Conservation (phyloP, 495 filamentous ascomycete genomes). For the Penicillium cinerascens region DNA sequence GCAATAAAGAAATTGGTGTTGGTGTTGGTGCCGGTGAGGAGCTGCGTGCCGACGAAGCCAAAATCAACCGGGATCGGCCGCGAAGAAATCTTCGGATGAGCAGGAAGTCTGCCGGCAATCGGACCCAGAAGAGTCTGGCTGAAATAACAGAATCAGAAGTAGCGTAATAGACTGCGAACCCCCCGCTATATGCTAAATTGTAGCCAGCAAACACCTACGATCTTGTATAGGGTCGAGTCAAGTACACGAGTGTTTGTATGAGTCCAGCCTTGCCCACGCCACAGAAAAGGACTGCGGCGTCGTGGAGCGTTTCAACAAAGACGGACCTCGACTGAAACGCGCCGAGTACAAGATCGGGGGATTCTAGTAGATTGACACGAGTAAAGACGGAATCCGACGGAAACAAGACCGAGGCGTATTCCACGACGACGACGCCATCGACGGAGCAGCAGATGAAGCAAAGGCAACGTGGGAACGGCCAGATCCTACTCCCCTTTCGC, state of each 20-base stretch:
- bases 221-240: not conserved
- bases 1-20: not conserved
- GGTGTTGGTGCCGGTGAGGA: not conserved
- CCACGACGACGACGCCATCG: not conserved
- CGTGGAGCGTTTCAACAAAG: not conserved
- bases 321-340: not conserved
- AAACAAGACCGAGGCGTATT: not conserved
- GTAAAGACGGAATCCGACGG: not conserved
- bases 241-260: not conserved
- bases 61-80: constrained; percentile 16
- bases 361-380: not conserved
- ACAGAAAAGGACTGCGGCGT: not conserved
- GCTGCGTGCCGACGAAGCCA: not conserved
- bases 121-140: not conserved
- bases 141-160: not conserved
- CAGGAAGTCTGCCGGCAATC: constrained; percentile 2
- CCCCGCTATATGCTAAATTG: not conserved
- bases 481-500: not conserved
- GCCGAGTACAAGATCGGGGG: not conserved
- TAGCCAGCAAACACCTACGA: not conserved
- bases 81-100: constrained; percentile 13
- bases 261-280: not conserved
- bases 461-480: not conserved
- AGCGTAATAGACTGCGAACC: not conserved
- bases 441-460: not conserved